Percentiles rank a stretch among this genome's conserved stretches.
Conservation (phyloP, 2,329 filamentous ascomycete genomes). For the Colletotrichum sp. region DNA sequence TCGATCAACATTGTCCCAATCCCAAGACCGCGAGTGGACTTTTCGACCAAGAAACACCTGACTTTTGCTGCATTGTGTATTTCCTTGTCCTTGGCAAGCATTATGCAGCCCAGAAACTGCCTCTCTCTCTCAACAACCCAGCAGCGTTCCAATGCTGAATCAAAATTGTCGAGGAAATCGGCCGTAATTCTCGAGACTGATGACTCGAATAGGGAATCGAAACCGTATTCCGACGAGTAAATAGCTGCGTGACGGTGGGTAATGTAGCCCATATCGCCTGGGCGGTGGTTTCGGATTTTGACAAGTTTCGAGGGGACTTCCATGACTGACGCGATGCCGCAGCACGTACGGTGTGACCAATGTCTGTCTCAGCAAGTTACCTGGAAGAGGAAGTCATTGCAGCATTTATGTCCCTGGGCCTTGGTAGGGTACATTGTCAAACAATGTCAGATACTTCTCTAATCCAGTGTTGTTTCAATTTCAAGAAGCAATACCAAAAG, state of each 20-base stretch:
- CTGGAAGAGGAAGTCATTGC: no score
- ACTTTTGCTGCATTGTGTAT: no score
- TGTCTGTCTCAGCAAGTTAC: no score
- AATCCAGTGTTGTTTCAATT: no score
- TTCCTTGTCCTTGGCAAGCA: conserved; percentile 26
- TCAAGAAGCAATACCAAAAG: no score
- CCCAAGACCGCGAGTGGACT: conserved; percentile 22
- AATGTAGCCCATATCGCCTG: conserved; percentile 29
- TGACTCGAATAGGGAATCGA: conserved; percentile 25
- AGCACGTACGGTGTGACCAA: no score
- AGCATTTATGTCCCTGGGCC: no score
- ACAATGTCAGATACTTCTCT: no score
- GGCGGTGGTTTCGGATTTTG: conserved; percentile 18
- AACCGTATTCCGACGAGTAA: no score
- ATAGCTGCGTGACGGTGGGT: conserved; percentile 28
- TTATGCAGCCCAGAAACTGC: conserved; percentile 29
- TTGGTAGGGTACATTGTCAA: no score
- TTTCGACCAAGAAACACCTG: conserved; percentile 30
- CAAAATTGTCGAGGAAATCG: conserved; percentile 28
- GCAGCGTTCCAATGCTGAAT: conserved; percentile 25
- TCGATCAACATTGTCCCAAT: conserved; percentile 21
- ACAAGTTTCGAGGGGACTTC: neutral
- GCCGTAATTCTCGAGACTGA: no score
- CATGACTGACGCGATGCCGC: no score
- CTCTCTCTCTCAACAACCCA: conserved; percentile 30